Conservation (phyloP, 768 basidiomycete genomes). For the Gloeostereum incarnatum region DNA sequence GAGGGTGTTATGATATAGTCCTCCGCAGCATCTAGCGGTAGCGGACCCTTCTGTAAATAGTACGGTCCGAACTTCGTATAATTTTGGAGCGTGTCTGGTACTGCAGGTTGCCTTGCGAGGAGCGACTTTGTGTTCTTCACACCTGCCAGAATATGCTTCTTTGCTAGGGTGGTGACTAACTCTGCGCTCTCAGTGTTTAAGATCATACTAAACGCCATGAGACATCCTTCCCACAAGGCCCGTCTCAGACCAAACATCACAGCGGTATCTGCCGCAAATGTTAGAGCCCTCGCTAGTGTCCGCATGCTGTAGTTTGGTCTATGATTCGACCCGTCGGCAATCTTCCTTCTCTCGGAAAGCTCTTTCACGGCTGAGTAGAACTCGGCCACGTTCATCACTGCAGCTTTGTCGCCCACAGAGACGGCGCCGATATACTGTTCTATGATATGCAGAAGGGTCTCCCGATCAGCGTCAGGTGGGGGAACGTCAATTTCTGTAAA, state of each 20-base stretch:
- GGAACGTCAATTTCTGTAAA: slow-evolving; percentile 96
- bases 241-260: slow-evolving; percentile 71
- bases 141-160: slow-evolving; percentile 68
- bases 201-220: slow-evolving; percentile 98
- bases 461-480: slow-evolving; percentile 87
- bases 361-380: slow-evolving; percentile 80
- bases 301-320: slow-evolving; percentile 97
- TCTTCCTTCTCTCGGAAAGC: slow-evolving; percentile 59
- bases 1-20: slow-evolving; percentile 95
- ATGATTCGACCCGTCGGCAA: slow-evolving; percentile 91
- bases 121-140: slow-evolving; percentile 76
- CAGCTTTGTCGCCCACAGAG: slow-evolving; percentile 77
- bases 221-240: slow-evolving; percentile 90
- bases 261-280: slow-evolving; percentile 80
- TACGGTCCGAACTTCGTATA: slow-evolving; percentile 88
- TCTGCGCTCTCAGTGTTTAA: slow-evolving; percentile 67
- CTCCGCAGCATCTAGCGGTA: slow-evolving; percentile 52
- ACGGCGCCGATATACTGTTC: slow-evolving; percentile 80
- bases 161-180: slow-evolving; percentile 57
- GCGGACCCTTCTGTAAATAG: slow-evolving; percentile 74
- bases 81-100: slow-evolving; percentile 37
- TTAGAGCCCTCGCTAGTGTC: slow-evolving; percentile 83
- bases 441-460: slow-evolving; percentile 82
- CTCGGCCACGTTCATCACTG: slow-evolving; percentile 86
- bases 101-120: slow-evolving; percentile 56